Percentiles rank a stretch among this genome's conserved stretches.
Conservation (phyloP, 441 rosid species). For the Cnidoscolus chayamansa region DNA sequence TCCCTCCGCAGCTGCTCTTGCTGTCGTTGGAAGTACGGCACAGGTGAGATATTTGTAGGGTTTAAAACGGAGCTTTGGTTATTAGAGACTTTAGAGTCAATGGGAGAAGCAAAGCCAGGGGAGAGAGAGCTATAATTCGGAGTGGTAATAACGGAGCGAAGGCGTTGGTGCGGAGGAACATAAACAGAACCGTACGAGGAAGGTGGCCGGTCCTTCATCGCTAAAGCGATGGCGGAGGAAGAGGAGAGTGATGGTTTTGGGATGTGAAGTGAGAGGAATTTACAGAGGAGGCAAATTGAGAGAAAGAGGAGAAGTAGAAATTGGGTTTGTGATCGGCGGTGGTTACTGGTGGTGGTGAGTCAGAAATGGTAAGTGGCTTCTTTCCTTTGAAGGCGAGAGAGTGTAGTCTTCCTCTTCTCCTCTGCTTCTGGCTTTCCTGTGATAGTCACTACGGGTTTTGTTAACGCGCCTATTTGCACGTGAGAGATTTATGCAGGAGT, state of each 20-base stretch:
- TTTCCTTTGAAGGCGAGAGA: too few relatives aligned
- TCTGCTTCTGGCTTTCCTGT: too few relatives aligned
- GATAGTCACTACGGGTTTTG: too few relatives aligned
- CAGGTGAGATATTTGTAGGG: slow-evolving; percentile 20
- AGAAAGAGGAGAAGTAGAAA: slow-evolving; percentile 13
- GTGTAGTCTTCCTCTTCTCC: too few relatives aligned
- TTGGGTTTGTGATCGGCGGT: not conserved
- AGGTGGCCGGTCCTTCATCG: slow-evolving; percentile 77
- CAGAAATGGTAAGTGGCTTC: too few relatives aligned
- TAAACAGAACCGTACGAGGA: slow-evolving; percentile 55
- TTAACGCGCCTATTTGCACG: too few relatives aligned
- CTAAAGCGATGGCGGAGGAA: not conserved
- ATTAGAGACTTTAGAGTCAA: slow-evolving; percentile 21
- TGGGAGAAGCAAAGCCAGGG: slow-evolving; percentile 6
- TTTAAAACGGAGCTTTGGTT: slow-evolving; percentile 28
- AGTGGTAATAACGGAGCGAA: slow-evolving; percentile 42
- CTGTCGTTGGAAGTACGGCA: slow-evolving; percentile 20
- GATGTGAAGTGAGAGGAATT: slow-evolving; percentile 15
- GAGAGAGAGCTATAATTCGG: slow-evolving; percentile 32
- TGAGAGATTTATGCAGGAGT: too few relatives aligned
- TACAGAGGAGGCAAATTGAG: slow-evolving; percentile 11
- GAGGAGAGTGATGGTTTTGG: slow-evolving; percentile 26
- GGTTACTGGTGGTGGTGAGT: not conserved
- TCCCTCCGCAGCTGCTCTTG: slow-evolving; percentile 12
- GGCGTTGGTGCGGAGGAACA: slow-evolving; percentile 81